Evolutionary conservation across 495 filamentous ascomycete genomes (phyloP).

Genomic region (Xylaria grammica): DNA sequence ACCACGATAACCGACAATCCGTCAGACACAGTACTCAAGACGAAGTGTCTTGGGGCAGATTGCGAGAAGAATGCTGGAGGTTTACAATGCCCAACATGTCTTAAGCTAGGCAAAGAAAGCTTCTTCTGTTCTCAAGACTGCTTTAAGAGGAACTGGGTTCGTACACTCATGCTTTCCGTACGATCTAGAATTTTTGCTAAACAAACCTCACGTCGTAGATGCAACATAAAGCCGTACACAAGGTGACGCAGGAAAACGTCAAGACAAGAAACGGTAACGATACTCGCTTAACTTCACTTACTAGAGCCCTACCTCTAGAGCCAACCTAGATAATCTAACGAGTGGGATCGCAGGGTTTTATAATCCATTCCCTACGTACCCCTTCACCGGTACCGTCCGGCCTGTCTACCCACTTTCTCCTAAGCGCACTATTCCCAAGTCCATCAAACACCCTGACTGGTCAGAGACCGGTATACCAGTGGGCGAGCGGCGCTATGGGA

Average conservation of each 20-base stretch:
- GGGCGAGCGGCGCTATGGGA: conserved; percentile 69
- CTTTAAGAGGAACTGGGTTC: conserved; percentile 97
- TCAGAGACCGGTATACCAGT: conserved; percentile 79
- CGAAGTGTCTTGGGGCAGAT: conserved; percentile 78
- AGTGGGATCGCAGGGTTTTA: conserved; percentile 61
- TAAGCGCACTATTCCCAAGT: conserved; percentile 68
- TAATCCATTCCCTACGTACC: conserved; percentile 86
- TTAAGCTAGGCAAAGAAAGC: conserved; percentile 87
- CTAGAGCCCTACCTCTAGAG: conserved; percentile 54
- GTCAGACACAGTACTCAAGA: conserved; percentile 53
- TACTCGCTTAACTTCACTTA: not conserved
- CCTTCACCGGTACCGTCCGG: conserved; percentile 76
- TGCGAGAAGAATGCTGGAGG: conserved; percentile 82
- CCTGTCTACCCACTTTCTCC: conserved; percentile 87
- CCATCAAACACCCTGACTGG: conserved; percentile 85
- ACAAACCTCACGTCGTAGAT: conserved; percentile 51
- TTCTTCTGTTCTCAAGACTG: conserved; percentile 98
- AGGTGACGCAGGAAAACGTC: conserved; percentile 36
- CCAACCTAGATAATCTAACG: conserved; percentile 78
- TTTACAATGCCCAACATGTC: conserved; percentile 91
- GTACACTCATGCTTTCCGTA: conserved; percentile 35
- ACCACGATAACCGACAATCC: not conserved
- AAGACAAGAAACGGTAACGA: not conserved
- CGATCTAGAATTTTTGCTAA: not conserved
- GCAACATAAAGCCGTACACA: conserved; percentile 85